phyloP scores from a whole-genome alignment of 129 eudicot genomes.

The Dittrichia graveolens region DNA sequence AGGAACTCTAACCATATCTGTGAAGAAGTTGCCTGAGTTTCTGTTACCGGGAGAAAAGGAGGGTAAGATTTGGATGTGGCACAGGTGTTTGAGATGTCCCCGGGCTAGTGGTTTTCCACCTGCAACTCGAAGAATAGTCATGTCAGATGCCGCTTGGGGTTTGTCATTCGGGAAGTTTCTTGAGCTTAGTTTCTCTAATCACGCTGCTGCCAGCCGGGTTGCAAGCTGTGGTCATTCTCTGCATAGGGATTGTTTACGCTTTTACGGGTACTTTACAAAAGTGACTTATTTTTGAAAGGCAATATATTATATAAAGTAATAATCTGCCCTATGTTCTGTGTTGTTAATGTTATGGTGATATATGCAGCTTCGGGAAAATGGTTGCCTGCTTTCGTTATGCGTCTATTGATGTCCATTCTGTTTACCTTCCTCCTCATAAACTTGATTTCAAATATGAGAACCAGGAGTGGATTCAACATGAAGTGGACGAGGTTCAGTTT shows the following conservation, averaged over 20 bases:
- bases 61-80: conserved; percentile 99
- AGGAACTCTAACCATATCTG: conserved; percentile 96
- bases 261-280: conserved; percentile 68
- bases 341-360: conserved; percentile 2
- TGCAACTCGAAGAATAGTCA: conserved; percentile 85
- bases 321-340: neutral
- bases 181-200: conserved; percentile 97
- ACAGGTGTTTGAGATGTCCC: conserved; percentile 93
- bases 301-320: neutral
- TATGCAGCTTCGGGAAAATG: conserved; percentile 87
- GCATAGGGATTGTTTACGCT: conserved; percentile 95
- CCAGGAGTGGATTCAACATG: conserved; percentile 86
- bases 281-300: no score
- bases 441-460: conserved; percentile 74
- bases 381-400: conserved; percentile 99
- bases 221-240: conserved; percentile 99
- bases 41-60: conserved; percentile 85
- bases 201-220: conserved; percentile 97
- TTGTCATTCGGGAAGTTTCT: conserved; percentile 94
- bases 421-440: conserved; percentile 83
- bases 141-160: conserved; percentile 99
- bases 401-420: conserved; percentile 95
- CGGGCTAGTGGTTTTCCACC: conserved; percentile 88
- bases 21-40: conserved; percentile 84
- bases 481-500: conserved; percentile 70